Evolutionary conservation across 2,329 filamentous ascomycete genomes (phyloP).

Genomic region (Lachnellula arida): DNA sequence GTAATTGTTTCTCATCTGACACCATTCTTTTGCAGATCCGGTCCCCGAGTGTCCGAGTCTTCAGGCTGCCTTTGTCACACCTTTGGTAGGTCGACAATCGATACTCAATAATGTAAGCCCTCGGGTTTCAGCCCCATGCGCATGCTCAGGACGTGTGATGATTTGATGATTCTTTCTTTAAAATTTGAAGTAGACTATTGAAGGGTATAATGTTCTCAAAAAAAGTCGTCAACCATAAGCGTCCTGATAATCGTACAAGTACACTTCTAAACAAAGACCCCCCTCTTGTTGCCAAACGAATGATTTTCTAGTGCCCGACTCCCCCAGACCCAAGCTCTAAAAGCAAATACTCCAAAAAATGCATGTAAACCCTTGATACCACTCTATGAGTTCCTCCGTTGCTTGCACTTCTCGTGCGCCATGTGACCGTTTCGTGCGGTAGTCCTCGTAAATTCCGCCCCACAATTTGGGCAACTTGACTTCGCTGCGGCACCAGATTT

Average conservation of each 20-base stretch:
- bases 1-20: not conserved
- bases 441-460: constrained; percentile 88
- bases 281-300: constrained; percentile 14
- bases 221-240: constrained; percentile 2
- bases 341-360: constrained; percentile 12
- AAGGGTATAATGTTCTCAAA: constrained; percentile 16
- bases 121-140: not conserved
- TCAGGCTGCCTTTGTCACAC: not conserved
- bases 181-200: constrained; percentile 11
- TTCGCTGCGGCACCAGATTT: constrained; percentile 90
- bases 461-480: constrained; percentile 84
- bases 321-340: constrained; percentile 4
- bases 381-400: constrained; percentile 45
- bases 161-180: not conserved
- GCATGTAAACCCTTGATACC: constrained; percentile 3
- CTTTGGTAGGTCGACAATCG: not conserved
- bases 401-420: constrained; percentile 88
- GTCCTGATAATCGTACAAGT: constrained; percentile 1
- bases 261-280: not conserved
- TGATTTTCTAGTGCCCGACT: constrained; percentile 10
- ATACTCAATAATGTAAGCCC: not conserved
- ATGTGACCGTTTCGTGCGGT: constrained; percentile 83
- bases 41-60: not conserved
- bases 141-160: not conserved
- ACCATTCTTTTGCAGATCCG: not conserved